These are phyloP conservation scores for Haplosporangium sp. DNA, from an alignment of 371 early-diverging fungal species.

Conservation along the genomic window DNA sequence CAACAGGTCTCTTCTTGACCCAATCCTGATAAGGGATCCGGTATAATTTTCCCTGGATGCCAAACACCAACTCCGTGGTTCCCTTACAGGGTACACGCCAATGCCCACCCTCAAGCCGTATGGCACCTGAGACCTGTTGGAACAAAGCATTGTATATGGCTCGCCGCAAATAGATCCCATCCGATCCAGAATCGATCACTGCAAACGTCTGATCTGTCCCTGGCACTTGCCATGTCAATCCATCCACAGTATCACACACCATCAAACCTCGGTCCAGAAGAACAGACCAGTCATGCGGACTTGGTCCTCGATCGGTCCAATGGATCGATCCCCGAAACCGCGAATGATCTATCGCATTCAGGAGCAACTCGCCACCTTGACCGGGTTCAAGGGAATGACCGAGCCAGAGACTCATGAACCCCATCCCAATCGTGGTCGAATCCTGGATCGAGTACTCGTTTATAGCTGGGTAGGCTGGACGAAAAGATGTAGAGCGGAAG, in stretches of 20 bases:
- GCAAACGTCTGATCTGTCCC: slow-evolving; percentile 26
- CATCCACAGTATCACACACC: neutral
- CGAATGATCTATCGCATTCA: slow-evolving; percentile 31
- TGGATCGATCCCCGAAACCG: slow-evolving; percentile 19
- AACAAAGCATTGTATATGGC: slow-evolving; percentile 27
- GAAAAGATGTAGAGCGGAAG: neutral
- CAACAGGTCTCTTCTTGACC: slow-evolving; percentile 20
- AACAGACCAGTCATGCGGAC: slow-evolving; percentile 40
- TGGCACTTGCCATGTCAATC: neutral
- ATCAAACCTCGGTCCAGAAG: slow-evolving; percentile 30
- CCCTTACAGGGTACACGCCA: slow-evolving; percentile 47
- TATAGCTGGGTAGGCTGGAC: neutral
- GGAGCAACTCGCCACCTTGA: slow-evolving; percentile 31
- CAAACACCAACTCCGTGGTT: slow-evolving; percentile 13
- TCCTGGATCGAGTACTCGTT: neutral
- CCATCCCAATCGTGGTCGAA: neutral
- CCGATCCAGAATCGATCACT: slow-evolving; percentile 48
- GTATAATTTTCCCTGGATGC: slow-evolving; percentile 27
- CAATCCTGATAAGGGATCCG: slow-evolving; percentile 38
- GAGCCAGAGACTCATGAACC: slow-evolving; percentile 48
- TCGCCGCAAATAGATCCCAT: slow-evolving; percentile 39
- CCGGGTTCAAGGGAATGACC: slow-evolving; percentile 19
- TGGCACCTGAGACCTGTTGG: slow-evolving; percentile 19
- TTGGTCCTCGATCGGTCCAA: slow-evolving; percentile 34
- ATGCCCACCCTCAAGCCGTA: slow-evolving; percentile 22